A percentile compares a stretch with the other conserved stretches of the same genome.
phyloP scores from a whole-genome alignment of 2,329 filamentous ascomycete species.

The Penicillium sp. region DNA sequence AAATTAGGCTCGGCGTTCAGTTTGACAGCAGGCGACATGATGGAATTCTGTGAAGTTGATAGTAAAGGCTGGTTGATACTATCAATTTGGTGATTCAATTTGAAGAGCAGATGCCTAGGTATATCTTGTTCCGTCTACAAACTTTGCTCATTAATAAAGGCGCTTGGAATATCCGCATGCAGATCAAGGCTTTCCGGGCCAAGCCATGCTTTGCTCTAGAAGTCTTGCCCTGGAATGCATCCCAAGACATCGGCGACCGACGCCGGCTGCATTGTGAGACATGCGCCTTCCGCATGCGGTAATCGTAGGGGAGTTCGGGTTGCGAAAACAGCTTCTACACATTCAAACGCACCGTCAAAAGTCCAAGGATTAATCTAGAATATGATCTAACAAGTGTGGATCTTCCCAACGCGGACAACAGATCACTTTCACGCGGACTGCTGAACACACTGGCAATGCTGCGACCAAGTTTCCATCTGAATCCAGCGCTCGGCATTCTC shows the following conservation, averaged over 20 bases:
- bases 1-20: slow-evolving; percentile 44
- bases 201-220: background rate
- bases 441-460: background rate
- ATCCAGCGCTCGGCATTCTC: background rate
- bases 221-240: slow-evolving; percentile 16
- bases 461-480: background rate
- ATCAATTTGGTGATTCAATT: background rate
- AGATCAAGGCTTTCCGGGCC: background rate
- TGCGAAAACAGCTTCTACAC: background rate
- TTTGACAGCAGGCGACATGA: slow-evolving; percentile 30
- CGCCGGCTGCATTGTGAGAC: background rate
- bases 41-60: background rate
- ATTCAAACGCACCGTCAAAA: background rate
- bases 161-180: slow-evolving; percentile 1
- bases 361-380: background rate
- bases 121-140: background rate
- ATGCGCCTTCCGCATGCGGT: slow-evolving; percentile 25
- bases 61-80: background rate
- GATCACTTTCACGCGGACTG: background rate
- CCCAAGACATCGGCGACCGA: slow-evolving; percentile 14
- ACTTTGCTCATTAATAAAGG: background rate
- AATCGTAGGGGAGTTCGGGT: background rate
- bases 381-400: too few relatives aligned
- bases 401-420: background rate
- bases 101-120: background rate